Evolutionary conservation across 2,329 filamentous ascomycete genomes (phyloP).

Genomic region (Balansia obtecta): DNA sequence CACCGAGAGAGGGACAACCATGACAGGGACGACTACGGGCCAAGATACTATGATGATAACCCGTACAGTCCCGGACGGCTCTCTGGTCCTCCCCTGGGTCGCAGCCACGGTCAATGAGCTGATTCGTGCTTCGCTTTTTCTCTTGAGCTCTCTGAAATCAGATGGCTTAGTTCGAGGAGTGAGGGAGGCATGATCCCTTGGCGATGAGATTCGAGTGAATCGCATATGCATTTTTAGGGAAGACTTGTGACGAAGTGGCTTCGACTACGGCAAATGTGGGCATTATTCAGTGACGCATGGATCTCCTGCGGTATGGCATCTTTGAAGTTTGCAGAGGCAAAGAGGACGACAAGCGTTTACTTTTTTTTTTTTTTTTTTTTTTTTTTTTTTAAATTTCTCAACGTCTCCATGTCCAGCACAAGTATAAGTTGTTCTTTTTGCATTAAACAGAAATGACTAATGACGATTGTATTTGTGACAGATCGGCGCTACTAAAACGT

Average conservation of each 20-base stretch:
- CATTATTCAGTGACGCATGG: not conserved
- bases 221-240: not conserved
- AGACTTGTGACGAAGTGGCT: not conserved
- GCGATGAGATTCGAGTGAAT: not conserved
- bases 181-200: not conserved
- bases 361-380: no score
- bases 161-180: no score
- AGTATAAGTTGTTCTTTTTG: not conserved
- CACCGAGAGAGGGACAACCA: slow-evolving; percentile 26
- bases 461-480: slow-evolving; percentile 8
- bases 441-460: slow-evolving; percentile 5
- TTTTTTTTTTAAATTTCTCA: no score
- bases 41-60: slow-evolving; percentile 34
- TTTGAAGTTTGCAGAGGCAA: not conserved
- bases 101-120: slow-evolving; percentile 5
- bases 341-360: not conserved
- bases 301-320: not conserved
- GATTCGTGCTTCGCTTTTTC: not conserved
- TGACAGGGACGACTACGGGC: slow-evolving; percentile 27
- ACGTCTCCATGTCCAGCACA: not conserved
- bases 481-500: slow-evolving; percentile 11
- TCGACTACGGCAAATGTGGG: not conserved
- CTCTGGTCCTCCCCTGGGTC: slow-evolving; percentile 21
- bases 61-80: slow-evolving; percentile 29
- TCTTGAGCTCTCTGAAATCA: no score